Evolutionary conservation across 2,329 filamentous ascomycete genomes (phyloP), one percentile per base, ranked within the genome.

Genomic region (Aschersonia sp.): DNA sequence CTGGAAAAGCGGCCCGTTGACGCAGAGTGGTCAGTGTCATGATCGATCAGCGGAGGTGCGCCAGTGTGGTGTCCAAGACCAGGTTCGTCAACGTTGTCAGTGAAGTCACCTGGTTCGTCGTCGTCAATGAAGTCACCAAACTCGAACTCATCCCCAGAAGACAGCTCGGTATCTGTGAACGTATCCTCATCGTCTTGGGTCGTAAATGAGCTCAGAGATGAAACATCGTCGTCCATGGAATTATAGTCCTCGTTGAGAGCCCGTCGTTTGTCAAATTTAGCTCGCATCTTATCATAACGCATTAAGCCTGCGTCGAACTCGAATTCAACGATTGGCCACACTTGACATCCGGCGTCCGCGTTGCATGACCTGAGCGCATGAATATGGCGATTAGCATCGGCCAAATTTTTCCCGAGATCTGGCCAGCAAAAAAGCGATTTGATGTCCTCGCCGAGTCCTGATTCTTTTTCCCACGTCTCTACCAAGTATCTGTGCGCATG

Each of bases 71-170:
- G 20, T 9, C 10, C 6, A n/a, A 42, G 40, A 42, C 10, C 10
- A 20, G 20, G 20, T 20, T 20, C 10, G 35, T 43, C n/a, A 12
- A 52, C 49, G 10, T 54, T 48, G 9, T 59, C 59, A 3, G 49
- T 52, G 10, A 54, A 52, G 1, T 56, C 51, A 1, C 51, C 50
- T 3, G 52, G 48, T 12, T 63, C 58, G 1, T 56, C 57, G 1
- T 48, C 55, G 44, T 68, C 65, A 40, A 68, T 65, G 5, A 69
- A 67, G 0, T 63, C 64, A 0, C 66, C 64, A 43, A 65, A 65
- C 40, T 69, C 66, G 12, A 69, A 68, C 43, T 62, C 57, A 31
- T 65, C 54, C 2, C 35, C 48, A 20, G 47, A 44, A 31, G 48
- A 40, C 3, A 54, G 51, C 5, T 55, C 50, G 3, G 50, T 47